These are phyloP conservation scores for Byssoonygena ceratinophila DNA, from an alignment of 2,329 filamentous ascomycete genomes.

Conservation along the genomic window DNA sequence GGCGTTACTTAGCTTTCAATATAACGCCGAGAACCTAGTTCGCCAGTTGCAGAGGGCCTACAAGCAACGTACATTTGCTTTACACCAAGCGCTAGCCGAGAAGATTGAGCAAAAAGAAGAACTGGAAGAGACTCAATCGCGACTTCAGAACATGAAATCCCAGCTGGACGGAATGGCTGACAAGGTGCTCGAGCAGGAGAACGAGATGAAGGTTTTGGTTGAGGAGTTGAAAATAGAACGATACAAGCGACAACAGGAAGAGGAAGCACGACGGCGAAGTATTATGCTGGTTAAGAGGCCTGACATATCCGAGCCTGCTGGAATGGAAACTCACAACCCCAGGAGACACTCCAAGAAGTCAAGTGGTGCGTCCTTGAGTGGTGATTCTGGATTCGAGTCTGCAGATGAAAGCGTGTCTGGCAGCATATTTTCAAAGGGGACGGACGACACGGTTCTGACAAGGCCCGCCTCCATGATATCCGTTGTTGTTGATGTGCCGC, in stretches of 20 bases:
- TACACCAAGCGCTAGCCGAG: conserved; percentile 45
- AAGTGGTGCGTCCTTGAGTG: conserved; percentile 35
- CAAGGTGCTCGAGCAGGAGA: conserved; percentile 46
- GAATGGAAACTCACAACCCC: not conserved
- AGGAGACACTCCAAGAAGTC: conserved; percentile 17
- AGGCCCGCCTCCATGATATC: conserved; percentile 27
- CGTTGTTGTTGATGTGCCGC: conserved; percentile 19
- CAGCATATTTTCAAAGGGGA: conserved; percentile 38
- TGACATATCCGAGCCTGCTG: not conserved
- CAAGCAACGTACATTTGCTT: conserved; percentile 40
- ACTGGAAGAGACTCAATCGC: conserved; percentile 49
- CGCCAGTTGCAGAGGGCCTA: conserved; percentile 48
- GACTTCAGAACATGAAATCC: conserved; percentile 48
- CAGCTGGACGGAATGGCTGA: conserved; percentile 52
- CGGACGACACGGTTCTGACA: conserved; percentile 28
- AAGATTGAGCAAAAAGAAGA: conserved; percentile 51
- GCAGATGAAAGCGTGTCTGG: conserved; percentile 45
- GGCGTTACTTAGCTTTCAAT: conserved; percentile 47
- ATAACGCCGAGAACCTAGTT: conserved; percentile 47
- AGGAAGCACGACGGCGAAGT: conserved; percentile 31
- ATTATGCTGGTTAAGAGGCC: conserved; percentile 23
- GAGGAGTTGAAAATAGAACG: conserved; percentile 40
- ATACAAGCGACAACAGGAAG: conserved; percentile 29
- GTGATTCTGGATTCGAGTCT: conserved; percentile 51
- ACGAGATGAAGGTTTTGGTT: conserved; percentile 44